A percentile compares a stretch with the other conserved stretches of the same genome.
These are phyloP conservation scores for Lepidium africanum DNA, from an alignment of 345 rosid genomes.

Conservation along the genomic window DNA sequence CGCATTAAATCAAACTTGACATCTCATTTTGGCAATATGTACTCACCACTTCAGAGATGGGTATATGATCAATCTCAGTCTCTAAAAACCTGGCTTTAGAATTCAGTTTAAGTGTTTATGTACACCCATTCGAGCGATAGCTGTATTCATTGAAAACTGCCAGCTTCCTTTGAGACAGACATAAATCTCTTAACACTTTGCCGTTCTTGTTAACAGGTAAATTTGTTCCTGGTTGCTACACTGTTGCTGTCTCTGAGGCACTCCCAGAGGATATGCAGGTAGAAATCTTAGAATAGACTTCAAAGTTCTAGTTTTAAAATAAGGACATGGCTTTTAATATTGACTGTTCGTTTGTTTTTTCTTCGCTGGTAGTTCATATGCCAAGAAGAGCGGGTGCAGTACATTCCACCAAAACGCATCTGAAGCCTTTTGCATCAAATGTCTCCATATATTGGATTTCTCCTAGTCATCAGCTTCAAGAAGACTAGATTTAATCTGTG, in stretches of 20 bases:
- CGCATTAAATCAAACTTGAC: no score
- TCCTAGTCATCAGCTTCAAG: background rate
- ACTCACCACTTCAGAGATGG: background rate
- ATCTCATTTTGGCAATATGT: background rate
- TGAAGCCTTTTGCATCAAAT: constrained; percentile 20
- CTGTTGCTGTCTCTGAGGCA: constrained; percentile 80
- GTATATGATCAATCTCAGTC: background rate
- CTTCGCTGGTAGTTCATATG: constrained; percentile 52
- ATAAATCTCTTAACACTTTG: background rate
- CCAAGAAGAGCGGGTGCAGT: constrained; percentile 67
- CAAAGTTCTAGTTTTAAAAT: background rate
- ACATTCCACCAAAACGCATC: constrained; percentile 59
- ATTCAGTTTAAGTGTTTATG: background rate
- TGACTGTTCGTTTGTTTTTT: background rate
- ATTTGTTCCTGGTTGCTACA: constrained; percentile 78
- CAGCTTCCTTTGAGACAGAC: background rate
- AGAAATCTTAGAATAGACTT: background rate
- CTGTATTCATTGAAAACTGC: background rate
- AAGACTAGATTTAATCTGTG: background rate
- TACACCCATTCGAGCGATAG: background rate
- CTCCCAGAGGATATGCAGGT: constrained; percentile 86
- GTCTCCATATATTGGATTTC: background rate
- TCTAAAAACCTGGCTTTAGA: background rate
- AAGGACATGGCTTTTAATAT: background rate
- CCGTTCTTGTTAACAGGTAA: constrained; percentile 37